These are phyloP conservation scores for Astrothelium subdiscretum DNA, from an alignment of 495 filamentous ascomycete genomes.

Conservation along the genomic window DNA sequence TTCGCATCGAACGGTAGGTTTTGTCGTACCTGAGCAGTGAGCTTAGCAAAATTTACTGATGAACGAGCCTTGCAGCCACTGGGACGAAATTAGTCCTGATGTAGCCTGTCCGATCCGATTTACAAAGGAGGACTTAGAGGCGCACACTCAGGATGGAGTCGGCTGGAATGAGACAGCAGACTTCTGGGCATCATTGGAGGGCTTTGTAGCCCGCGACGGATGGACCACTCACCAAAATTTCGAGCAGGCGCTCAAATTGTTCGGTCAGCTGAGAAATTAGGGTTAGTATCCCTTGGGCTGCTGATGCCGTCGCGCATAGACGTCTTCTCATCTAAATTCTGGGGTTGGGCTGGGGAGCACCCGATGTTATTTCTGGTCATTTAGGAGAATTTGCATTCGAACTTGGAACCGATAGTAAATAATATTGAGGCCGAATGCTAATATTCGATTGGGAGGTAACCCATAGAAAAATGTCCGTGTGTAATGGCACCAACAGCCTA, in stretches of 20 bases:
- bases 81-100: conserved; percentile 22
- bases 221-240: conserved; percentile 18
- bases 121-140: conserved; percentile 19
- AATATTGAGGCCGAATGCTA: too few relatives aligned
- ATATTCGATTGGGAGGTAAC: too few relatives aligned
- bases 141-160: conserved; percentile 19
- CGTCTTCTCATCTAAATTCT: too few relatives aligned
- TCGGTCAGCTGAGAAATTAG: conserved; percentile 14
- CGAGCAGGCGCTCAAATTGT: conserved; percentile 18
- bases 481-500: too few relatives aligned
- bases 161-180: conserved; percentile 20
- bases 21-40: conserved; percentile 12
- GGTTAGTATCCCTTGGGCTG: conserved; percentile 10
- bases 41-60: conserved; percentile 14
- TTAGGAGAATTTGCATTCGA: too few relatives aligned
- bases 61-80: conserved; percentile 21
- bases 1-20: conserved; percentile 13
- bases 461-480: too few relatives aligned
- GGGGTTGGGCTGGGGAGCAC: too few relatives aligned
- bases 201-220: conserved; percentile 13
- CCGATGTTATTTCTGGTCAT: too few relatives aligned
- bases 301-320: too few relatives aligned
- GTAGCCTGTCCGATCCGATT: conserved; percentile 22
- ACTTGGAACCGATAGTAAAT: too few relatives aligned
- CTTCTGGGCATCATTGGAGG: conserved; percentile 16